These are phyloP conservation scores for Fusarium praegraminearum DNA, from an alignment of 2,329 filamentous ascomycete species.

Conservation along the genomic window DNA sequence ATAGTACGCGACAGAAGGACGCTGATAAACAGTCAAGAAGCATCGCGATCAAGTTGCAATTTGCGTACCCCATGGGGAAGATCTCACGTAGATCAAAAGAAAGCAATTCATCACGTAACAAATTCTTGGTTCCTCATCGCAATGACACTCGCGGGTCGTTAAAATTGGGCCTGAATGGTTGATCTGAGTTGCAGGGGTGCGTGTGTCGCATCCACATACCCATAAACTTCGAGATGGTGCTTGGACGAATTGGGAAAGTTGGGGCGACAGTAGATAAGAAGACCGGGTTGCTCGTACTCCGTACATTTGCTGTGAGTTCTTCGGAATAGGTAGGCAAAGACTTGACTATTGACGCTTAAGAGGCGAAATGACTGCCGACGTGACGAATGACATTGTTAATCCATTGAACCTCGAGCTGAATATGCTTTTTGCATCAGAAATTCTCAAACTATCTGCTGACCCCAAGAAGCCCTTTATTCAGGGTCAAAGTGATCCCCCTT, in stretches of 20 bases:
- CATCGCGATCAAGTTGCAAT: conserved; percentile 16
- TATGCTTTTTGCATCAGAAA: conserved; percentile 13
- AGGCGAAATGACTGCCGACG: not conserved
- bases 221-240: conserved; percentile 3
- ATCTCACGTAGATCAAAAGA: conserved; percentile 17
- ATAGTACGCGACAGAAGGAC: not conserved
- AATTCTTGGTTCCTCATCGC: not conserved
- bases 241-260: conserved; percentile 30
- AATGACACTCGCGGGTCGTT: conserved; percentile 13
- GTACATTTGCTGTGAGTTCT: not conserved
- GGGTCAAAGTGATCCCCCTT: conserved; percentile 11
- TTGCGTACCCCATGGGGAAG: conserved; percentile 40
- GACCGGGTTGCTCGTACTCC: not conserved
- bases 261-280: conserved; percentile 19
- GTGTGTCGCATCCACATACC: conserved; percentile 1
- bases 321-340: not conserved
- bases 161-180: conserved; percentile 18
- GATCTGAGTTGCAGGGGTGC: conserved; percentile 5
- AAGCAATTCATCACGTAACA: conserved; percentile 30
- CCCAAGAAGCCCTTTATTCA: conserved; percentile 1
- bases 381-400: not conserved
- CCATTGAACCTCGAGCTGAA: not conserved
- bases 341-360: not conserved
- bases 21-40: not conserved
- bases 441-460: not conserved